Base-by-base conservation (phyloP, 805 yeast genomes). In the Yamadazyma kitorensis region DNA sequence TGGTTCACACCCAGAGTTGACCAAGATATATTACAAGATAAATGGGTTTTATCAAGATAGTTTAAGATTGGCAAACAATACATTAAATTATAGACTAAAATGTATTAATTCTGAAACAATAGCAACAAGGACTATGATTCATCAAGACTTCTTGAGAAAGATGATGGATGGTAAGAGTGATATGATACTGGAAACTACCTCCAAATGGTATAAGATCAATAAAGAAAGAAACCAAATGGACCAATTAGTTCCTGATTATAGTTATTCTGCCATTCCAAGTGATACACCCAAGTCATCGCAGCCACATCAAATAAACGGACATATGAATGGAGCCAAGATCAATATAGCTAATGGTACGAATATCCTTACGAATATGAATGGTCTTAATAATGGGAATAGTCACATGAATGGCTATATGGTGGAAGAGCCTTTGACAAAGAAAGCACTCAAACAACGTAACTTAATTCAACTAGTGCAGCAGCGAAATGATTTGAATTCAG, bases 1-100 rank as follows among this genome's bases (percentile, higher is more conserved):
- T 43, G 96, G 96, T 9, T 76, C 87, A 14, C 98, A 93, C 58
- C 98, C 98, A 0, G 96, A 89, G 48, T 71, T 91, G 35, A 73
- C 85, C 24, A 72, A 76, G 30, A 82, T 84, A 34, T 78, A 83
- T 55, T 73, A 72, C 47, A 77, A 79, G 57, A 78, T 93, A 33
- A 84, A 82, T 39, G 74, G 76, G 27, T 79, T 82, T 45, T 80
- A 87, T 45, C 86, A 86, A 44, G 80, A 78, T 39, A 82, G 80
- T 54, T 62, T 88, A 17, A 66, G 52, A 37, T 45, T 60, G 36
- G 69, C 72, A 29, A 62, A 67, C 40, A 51, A 59, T 34, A 67
- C 67, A 27, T 51, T 68, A 34, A 55, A 55, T 43, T 88, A 87
- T 59, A 81, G 80, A 49, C 63, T 86, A 35, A 72, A 77, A 47